Evolutionary conservation across 108 stramenopile species (phyloP), one percentile per base, ranked within the genome.

Genomic region (Nitzschia putrida): DNA sequence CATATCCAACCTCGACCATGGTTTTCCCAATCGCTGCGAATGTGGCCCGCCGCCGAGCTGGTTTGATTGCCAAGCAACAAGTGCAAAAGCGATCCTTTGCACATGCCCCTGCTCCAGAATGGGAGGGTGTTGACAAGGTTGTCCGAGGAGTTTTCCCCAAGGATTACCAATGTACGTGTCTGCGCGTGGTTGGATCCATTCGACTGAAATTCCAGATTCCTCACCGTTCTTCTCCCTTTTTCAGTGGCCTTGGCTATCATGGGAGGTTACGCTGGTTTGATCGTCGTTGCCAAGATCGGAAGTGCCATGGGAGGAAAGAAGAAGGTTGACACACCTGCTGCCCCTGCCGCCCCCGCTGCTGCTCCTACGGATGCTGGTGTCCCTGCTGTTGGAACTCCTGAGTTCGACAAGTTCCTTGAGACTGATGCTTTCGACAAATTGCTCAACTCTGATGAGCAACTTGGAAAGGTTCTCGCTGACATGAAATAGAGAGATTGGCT

Each of bases 101-200:
- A 42, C 61, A 63, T 45, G 83, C 74, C 25, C 75, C 89, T 57
- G 77, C 86, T 34, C 88, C 85, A 40, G 88, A 91, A 81, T 94
- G 92, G 92, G 81, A 80, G 39, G 92, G 92, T 24, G 83, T 94
- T 66, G 92, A 94, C 61, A 94, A 94, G 70, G 80, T 89, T 41
- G 88, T 94, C 21, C 85, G 92, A 71, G 79, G 72, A 37, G 74
- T 79, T 68, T 88, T 94, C 61, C 92, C 92, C 38, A 63, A 81
- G 51, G 92, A 94, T 70, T 80, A 89, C 44, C 89, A 94, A 66
- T 72, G 92, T 94, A 70, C 81, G 93, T 88, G 13, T 12, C 0
- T 69, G 45, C 22, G n/a, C 34, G 23, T 56, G 55, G 24, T 16
- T 49, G 2, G 47, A 49, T 60, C 21, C 39, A 23, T 58, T 7